Base-by-base conservation (phyloP, 208 protist species). In the Naegleria lovaniensis region DNA sequence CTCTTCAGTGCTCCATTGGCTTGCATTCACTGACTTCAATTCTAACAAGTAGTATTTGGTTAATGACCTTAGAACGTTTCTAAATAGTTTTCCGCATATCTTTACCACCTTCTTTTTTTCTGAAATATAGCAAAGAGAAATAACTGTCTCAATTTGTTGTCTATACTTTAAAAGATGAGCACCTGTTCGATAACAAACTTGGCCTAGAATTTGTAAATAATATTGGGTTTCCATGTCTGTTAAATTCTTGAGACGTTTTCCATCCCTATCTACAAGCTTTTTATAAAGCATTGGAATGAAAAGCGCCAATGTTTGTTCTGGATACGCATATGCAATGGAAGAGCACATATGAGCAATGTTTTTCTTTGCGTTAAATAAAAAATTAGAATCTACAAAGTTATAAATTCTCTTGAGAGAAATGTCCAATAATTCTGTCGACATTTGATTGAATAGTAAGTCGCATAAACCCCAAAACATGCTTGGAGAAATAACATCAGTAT, bases 391-490 rank as follows among this genome's bases (percentile, higher is more conserved):
- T 33, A 89, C 36, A 40, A 89, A 89, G 5, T 89, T 52, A 40
- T 51, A 67, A 11, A 89, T 39, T 40, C 51, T 59, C 19, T 67
- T 59, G 1, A 40, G 15, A 40, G 48, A 89, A 29, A 33, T 38
- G 15, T 67, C 25, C 6, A 48, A 40, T 4, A 89, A 67, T 15
- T 58, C 41, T n/a, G 43, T 16, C 7, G 85, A 67, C 29, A 89
- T n/a, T 89, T 89, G 85, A 89, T 89, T 55, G 25, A 89, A 89
- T 5, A 89, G 51, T 41, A 89, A 41, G 39, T 89, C 85, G 39
- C 41, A 89, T 29, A 89, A 41, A 22, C 85, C 48, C 85, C 85
- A 89, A 67, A 89, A 89, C 25, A 89, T 67, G 39, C 25, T 67
- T 39, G 48, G 41, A 6, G 48, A 41, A 19, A 89, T 89, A 6